Percentiles rank a stretch among this genome's conserved stretches.
Conservation (phyloP, 2,329 filamentous ascomycete species). For the Monosporascus sp. region DNA sequence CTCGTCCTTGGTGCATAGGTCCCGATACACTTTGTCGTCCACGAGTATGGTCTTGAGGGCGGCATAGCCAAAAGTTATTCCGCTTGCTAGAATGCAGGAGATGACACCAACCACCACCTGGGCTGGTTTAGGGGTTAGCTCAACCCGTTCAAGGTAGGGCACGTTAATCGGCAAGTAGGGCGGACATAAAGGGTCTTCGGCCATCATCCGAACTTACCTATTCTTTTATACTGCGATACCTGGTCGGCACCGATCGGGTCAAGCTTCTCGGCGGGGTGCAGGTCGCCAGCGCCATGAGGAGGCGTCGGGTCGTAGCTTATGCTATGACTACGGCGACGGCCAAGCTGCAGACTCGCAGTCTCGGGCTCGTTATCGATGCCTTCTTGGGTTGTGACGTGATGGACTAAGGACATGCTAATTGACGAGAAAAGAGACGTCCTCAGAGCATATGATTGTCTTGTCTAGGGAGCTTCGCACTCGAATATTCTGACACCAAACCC, state of each 20-base stretch:
- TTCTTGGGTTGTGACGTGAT: slow-evolving; percentile 37
- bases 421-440: too few relatives aligned
- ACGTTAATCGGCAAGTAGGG: neutral
- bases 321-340: slow-evolving; percentile 20
- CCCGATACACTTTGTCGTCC: slow-evolving; percentile 50
- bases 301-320: slow-evolving; percentile 25
- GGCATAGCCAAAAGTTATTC: slow-evolving; percentile 61
- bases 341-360: slow-evolving; percentile 11
- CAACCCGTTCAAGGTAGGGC: neutral
- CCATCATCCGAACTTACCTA: slow-evolving; percentile 1
- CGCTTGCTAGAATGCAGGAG: slow-evolving; percentile 62
- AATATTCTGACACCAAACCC: too few relatives aligned
- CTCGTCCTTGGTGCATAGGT: slow-evolving; percentile 45
- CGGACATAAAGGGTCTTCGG: slow-evolving; percentile 13
- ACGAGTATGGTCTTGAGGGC: slow-evolving; percentile 60
- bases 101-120: slow-evolving; percentile 60
- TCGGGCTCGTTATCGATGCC: slow-evolving; percentile 34
- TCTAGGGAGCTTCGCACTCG: too few relatives aligned
- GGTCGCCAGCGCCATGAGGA: neutral
- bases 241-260: neutral
- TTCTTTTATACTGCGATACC: neutral
- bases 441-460: too few relatives aligned
- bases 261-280: neutral
- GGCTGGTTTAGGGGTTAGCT: slow-evolving; percentile 30
- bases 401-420: slow-evolving; percentile 40